A percentile compares a stretch with the other conserved stretches of the same genome.
These are phyloP conservation scores for Hansenula sp. DNA, from an alignment of 1,139 yeast species.

Conservation along the genomic window DNA sequence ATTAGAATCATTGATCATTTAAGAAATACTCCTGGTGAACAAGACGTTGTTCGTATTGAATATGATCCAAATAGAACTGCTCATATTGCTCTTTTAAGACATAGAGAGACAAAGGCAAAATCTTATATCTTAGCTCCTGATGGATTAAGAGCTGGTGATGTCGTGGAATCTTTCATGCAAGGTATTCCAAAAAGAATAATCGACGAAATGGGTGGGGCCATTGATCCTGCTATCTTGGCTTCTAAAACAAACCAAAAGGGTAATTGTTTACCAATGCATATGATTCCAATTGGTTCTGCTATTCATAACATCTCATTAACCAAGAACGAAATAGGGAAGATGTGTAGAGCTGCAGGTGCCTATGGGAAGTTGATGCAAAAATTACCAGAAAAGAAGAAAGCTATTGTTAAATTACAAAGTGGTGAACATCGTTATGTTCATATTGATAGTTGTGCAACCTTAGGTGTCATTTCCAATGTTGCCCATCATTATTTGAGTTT, in stretches of 20 bases:
- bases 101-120: constrained; percentile 55
- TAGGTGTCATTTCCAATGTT: constrained; percentile 92
- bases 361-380: constrained; percentile 87
- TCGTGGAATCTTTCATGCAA: constrained; percentile 79
- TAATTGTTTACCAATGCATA: constrained; percentile 84
- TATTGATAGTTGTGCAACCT: constrained; percentile 85
- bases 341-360: constrained; percentile 93
- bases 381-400: constrained; percentile 64
- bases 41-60: constrained; percentile 82
- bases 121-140: constrained; percentile 88
- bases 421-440: constrained; percentile 94
- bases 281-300: constrained; percentile 92
- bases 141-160: constrained; percentile 90
- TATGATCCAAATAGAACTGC: constrained; percentile 95
- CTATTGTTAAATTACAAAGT: constrained; percentile 76
- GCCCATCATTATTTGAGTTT: constrained; percentile 86
- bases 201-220: constrained; percentile 79
- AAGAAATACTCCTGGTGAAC: constrained; percentile 66
- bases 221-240: constrained; percentile 89
- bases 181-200: constrained; percentile 83
- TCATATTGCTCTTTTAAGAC: constrained; percentile 83
- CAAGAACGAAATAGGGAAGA: constrained; percentile 78
- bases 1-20: constrained; percentile 77
- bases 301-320: constrained; percentile 85
- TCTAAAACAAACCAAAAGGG: constrained; percentile 90